Evolutionary conservation across 371 early-diverging fungal species (phyloP).

Genomic region (Conidiobolus incongruus): DNA sequence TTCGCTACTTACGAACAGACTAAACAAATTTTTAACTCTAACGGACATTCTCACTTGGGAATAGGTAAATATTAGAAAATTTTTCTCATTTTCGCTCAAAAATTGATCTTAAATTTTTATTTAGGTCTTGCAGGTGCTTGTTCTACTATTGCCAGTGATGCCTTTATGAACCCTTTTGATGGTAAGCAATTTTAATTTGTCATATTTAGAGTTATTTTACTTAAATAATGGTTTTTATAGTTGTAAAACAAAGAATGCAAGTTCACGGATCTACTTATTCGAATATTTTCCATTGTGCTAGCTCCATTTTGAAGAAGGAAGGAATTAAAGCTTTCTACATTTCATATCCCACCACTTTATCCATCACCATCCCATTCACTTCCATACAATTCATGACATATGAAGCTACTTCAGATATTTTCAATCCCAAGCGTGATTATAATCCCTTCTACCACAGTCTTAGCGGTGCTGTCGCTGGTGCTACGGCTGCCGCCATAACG

Average conservation of each 20-base stretch:
- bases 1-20: slow-evolving; percentile 85
- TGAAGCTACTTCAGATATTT: slow-evolving; percentile 43
- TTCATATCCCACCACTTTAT: slow-evolving; percentile 74
- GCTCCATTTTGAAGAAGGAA: slow-evolving; percentile 33
- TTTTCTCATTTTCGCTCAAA: neutral
- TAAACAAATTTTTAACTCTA: slow-evolving; percentile 38
- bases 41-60: slow-evolving; percentile 31
- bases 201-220: neutral
- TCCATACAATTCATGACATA: slow-evolving; percentile 75
- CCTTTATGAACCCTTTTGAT: slow-evolving; percentile 89
- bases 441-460: slow-evolving; percentile 65
- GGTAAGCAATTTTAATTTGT: slow-evolving; percentile 16
- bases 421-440: slow-evolving; percentile 59
- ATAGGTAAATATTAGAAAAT: slow-evolving; percentile 19
- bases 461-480: slow-evolving; percentile 80
- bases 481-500: slow-evolving; percentile 69
- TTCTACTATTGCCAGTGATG: slow-evolving; percentile 73
- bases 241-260: slow-evolving; percentile 89
- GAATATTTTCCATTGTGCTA: slow-evolving; percentile 37
- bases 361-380: slow-evolving; percentile 82
- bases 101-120: neutral
- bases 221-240: slow-evolving; percentile 12
- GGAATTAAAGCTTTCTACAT: slow-evolving; percentile 72
- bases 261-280: slow-evolving; percentile 32
- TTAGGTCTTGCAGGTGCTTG: slow-evolving; percentile 65